Evolutionary conservation across 2,329 filamentous ascomycete genomes (phyloP).

Genomic region (Colletotrichum agaves): DNA sequence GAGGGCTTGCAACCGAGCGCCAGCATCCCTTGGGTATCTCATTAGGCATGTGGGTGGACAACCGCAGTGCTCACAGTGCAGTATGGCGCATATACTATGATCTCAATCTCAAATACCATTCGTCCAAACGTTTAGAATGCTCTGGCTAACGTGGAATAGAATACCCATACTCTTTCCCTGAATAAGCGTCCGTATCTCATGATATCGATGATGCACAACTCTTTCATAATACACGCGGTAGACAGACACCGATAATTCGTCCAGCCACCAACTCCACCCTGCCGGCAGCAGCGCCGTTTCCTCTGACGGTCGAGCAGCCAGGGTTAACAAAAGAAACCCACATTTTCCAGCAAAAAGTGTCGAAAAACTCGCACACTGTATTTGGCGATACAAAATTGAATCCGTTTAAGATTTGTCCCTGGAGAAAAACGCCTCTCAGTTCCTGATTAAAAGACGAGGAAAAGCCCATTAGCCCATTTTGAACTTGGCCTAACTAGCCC

Average conservation of each 20-base stretch:
- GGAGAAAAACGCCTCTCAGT: constrained; percentile 39
- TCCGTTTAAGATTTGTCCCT: constrained; percentile 37
- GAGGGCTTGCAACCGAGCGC: not conserved
- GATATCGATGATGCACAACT: constrained; percentile 33
- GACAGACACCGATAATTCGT: constrained; percentile 21
- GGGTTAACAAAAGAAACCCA: constrained; percentile 24
- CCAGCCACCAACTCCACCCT: constrained; percentile 25
- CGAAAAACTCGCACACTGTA: constrained; percentile 20
- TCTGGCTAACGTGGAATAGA: constrained; percentile 30
- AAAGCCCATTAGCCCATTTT: constrained; percentile 40
- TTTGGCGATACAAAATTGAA: constrained; percentile 22
- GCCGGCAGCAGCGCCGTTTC: constrained; percentile 1
- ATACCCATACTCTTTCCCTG: constrained; percentile 21
- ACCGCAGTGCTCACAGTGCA: not conserved
- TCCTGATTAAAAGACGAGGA: constrained; percentile 39
- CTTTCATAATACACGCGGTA: constrained; percentile 34
- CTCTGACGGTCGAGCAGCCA: not conserved
- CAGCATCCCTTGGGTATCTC: not conserved
- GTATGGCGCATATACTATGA: not conserved
- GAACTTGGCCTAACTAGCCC: constrained; percentile 40
- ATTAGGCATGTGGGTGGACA: not conserved
- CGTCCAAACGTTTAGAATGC: constrained; percentile 13
- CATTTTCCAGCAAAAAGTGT: constrained; percentile 24
- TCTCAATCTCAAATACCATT: constrained; percentile 8
- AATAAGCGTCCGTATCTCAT: constrained; percentile 36